phyloP scores from a whole-genome alignment of 148 eudicot species.

The Rhododendron henanense region DNA sequence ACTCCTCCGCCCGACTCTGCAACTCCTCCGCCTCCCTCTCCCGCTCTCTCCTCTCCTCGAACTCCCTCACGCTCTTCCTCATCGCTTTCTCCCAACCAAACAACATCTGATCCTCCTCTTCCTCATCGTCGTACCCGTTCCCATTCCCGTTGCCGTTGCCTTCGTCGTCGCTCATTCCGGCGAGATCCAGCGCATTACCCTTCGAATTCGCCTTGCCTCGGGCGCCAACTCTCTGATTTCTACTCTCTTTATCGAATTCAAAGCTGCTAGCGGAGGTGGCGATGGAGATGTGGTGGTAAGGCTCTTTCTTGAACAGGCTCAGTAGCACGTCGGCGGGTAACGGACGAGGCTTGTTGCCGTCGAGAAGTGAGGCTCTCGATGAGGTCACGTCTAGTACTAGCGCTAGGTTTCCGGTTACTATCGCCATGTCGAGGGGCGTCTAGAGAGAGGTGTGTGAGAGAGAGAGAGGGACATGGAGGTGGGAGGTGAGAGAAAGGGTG shows the following conservation, averaged over 20 bases:
- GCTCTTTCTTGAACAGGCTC: constrained; percentile 53
- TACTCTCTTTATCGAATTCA: constrained; percentile 29
- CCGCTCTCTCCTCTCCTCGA: constrained; percentile 82
- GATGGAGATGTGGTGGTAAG: constrained; percentile 9
- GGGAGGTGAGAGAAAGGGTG: neutral
- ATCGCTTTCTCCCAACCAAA: constrained; percentile 78
- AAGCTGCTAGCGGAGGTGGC: constrained; percentile 9
- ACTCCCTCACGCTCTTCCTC: constrained; percentile 81
- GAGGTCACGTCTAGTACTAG: constrained; percentile 44
- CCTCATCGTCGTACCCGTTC: constrained; percentile 20
- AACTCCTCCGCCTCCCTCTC: constrained; percentile 85
- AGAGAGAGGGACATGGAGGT: neutral
- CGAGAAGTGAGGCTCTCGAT: constrained; percentile 29
- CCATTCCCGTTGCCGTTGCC: constrained; percentile 30
- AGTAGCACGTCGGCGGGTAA: constrained; percentile 53
- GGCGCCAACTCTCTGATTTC: constrained; percentile 18
- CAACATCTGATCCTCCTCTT: constrained; percentile 19
- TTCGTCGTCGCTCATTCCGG: constrained; percentile 57
- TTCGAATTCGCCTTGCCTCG: constrained; percentile 48
- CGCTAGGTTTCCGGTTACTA: constrained; percentile 57
- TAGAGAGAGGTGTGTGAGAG: neutral
- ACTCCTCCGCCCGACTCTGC: constrained; percentile 38
- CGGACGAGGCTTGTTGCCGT: constrained; percentile 40
- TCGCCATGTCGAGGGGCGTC: constrained; percentile 50
- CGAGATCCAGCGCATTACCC: constrained; percentile 48